Conservation (phyloP, 768 basidiomycete genomes). For the Nevesoporus exiguus region DNA sequence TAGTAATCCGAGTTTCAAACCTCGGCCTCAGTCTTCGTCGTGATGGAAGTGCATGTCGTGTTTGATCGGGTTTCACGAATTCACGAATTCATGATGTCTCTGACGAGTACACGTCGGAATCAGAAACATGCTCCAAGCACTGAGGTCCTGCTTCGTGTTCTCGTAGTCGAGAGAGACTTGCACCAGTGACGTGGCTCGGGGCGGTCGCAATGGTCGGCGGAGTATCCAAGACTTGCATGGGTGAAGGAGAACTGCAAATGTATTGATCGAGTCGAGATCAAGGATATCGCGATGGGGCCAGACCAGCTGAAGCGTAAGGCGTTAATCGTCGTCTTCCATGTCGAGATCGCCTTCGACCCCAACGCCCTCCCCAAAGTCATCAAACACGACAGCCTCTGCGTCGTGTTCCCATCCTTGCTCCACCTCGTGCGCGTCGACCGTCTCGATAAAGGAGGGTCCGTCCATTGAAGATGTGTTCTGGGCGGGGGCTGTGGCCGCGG, state of each 20-base stretch:
- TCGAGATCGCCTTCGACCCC: slow-evolving; percentile 73
- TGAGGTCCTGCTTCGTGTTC: no score
- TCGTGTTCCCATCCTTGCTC: slow-evolving; percentile 34
- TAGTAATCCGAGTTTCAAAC: no score
- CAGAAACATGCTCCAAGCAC: not conserved
- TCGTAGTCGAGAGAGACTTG: no score
- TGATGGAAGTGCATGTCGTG: no score
- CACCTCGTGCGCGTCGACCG: slow-evolving; percentile 18
- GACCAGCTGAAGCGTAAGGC: not conserved
- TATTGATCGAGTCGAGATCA: no score
- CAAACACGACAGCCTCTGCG: slow-evolving; percentile 54
- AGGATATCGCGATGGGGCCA: not conserved
- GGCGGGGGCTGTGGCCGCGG: not conserved
- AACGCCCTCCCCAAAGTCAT: slow-evolving; percentile 62
- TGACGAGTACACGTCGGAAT: not conserved
- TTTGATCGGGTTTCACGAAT: no score
- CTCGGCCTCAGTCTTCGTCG: no score
- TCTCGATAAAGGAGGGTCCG: not conserved
- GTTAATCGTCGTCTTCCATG: slow-evolving; percentile 52
- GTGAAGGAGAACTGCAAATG: no score
- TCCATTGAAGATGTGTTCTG: not conserved
- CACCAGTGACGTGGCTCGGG: no score
- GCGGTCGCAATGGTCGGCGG: no score
- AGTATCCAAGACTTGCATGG: no score
- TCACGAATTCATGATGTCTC: no score